A percentile compares a stretch with the other conserved stretches of the same genome.
Conservation (phyloP, 2,329 filamentous ascomycete genomes). For the Penicillium sp. region DNA sequence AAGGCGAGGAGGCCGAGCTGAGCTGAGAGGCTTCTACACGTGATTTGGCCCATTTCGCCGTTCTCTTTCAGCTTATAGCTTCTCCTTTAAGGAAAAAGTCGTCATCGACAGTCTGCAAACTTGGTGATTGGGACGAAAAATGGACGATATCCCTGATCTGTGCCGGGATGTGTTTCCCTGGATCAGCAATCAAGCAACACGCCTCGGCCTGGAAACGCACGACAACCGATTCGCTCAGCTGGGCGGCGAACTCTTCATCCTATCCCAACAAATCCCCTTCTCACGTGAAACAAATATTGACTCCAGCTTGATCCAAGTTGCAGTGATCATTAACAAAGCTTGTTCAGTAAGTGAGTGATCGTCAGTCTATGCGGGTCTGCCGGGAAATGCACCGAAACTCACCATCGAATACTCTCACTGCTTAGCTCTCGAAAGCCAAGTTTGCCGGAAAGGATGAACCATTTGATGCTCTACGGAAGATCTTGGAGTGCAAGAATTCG, state of each 20-base stretch:
- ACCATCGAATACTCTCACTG: background rate
- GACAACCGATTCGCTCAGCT: background rate
- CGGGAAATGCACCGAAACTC: background rate
- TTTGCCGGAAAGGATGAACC: background rate
- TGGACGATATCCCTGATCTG: background rate
- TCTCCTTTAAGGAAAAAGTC: too few species aligned
- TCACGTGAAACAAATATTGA: background rate
- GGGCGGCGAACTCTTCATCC: background rate
- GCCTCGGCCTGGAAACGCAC: background rate
- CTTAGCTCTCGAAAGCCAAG: background rate
- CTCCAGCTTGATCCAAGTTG: background rate
- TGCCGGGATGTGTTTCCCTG: background rate
- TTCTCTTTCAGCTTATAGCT: background rate
- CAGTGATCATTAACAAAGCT: background rate
- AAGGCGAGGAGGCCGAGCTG: background rate
- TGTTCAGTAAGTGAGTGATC: background rate
- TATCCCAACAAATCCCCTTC: background rate
- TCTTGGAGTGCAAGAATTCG: background rate
- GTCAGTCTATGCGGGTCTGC: background rate
- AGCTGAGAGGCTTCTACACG: background rate
- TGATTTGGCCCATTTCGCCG: background rate
- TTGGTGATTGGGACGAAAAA: background rate
- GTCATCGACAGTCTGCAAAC: background rate
- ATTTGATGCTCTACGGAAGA: background rate
- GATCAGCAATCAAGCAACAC: background rate